These are phyloP conservation scores for Candolleomyces efflorescens DNA, from an alignment of 768 basidiomycete genomes.

Conservation along the genomic window DNA sequence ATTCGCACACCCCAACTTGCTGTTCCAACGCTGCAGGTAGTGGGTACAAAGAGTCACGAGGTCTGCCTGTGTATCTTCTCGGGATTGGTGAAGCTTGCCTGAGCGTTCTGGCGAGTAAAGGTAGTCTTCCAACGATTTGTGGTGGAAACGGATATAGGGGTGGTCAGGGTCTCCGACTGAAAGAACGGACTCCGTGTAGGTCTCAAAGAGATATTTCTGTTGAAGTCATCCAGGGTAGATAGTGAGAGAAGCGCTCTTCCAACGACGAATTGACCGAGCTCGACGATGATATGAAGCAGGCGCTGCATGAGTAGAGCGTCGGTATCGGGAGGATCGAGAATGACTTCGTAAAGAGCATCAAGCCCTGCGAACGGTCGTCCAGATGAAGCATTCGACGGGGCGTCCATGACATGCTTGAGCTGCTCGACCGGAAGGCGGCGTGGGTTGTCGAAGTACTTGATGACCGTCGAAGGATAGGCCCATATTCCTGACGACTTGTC, in stretches of 20 bases:
- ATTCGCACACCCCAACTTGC: too few relatives aligned
- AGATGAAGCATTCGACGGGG: neutral
- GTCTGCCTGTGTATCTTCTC: neutral
- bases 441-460: slow-evolving; percentile 5
- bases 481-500: slow-evolving; percentile 2
- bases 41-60: neutral
- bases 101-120: neutral
- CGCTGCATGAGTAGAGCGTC: neutral
- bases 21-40: too few relatives aligned
- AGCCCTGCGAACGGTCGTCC: neutral
- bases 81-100: neutral
- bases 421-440: neutral
- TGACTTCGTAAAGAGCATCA: neutral
- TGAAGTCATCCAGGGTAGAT: neutral
- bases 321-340: neutral
- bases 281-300: neutral
- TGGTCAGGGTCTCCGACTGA: neutral
- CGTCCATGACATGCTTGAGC: neutral
- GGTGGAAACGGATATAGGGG: neutral
- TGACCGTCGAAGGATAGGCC: slow-evolving; percentile 2
- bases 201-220: neutral
- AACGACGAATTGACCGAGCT: too few relatives aligned
- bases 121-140: slow-evolving; percentile 1
- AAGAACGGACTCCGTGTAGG: neutral
- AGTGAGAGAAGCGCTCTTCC: neutral